phyloP scores from a whole-genome alignment of 2,329 filamentous ascomycete species.

The Biscogniauxia mediterranea region DNA sequence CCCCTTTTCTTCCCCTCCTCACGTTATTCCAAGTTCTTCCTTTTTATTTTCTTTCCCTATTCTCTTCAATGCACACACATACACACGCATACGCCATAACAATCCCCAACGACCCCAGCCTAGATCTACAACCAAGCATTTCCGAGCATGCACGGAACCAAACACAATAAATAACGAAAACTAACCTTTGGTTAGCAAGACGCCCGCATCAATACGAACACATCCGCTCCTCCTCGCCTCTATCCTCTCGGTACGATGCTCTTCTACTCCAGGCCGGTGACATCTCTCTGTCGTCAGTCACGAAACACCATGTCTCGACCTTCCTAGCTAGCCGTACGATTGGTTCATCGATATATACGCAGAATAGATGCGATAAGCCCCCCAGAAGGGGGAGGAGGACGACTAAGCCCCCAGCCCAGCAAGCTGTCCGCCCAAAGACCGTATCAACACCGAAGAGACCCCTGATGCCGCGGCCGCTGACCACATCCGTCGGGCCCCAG shows the following conservation, averaged over 20 bases:
- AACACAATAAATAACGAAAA: neutral
- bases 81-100: too few species aligned
- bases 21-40: too few species aligned
- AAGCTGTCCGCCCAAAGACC: neutral
- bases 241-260: neutral
- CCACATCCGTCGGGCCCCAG: neutral
- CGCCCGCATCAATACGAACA: too few species aligned
- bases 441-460: conserved; percentile 2
- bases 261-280: too few species aligned
- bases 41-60: too few species aligned
- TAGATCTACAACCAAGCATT: neutral
- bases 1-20: too few species aligned
- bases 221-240: neutral
- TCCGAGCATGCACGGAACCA: neutral
- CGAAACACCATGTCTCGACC: neutral
- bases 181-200: too few species aligned
- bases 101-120: too few species aligned
- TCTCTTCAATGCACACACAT: too few species aligned
- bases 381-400: neutral
- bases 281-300: neutral
- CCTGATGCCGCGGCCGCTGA: neutral
- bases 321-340: neutral
- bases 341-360: conserved; percentile 3
- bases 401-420: conserved; percentile 2
- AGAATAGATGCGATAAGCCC: conserved; percentile 1